Base-by-base conservation (phyloP, 306 rosid genomes). In the Cyclanthera cordifolia region DNA sequence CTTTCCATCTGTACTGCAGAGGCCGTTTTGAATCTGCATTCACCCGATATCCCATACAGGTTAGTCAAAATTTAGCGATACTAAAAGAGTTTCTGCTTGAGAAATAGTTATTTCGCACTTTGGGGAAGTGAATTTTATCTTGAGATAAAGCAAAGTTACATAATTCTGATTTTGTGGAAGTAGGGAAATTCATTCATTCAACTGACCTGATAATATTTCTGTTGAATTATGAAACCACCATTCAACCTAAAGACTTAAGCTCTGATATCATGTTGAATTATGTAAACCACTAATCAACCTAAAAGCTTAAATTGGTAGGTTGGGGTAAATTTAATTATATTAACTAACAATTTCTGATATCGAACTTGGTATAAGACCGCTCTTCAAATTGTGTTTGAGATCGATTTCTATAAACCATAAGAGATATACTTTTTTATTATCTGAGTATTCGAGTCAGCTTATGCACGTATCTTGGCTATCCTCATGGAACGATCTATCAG, bases 21-120 rank as follows among this genome's bases (percentile, higher is more conserved):
- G 99, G 96, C 74, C 96, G 99, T 48, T 93, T 73, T 32, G 95
- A 87, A 82, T 6, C 96, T 43, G 96, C 96, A 77, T 93, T 93
- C 73, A 71, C 75, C 68, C 84, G 19, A 78, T 87, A 58, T 60
- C 90, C 95, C 52, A 77, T 84, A 56, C 85, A 90, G 92, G 96
- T 79, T 70, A n/a, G 76, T 64, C 47, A 32, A 4, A 25, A 25
- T 46, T 55, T 17, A 5, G 41, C 17, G 43, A 13, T 34, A n/a
- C n/a, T 2, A 16, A 37, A 13, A 20, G 12, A 5, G 25, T 3
- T 34, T 70, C 20, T 14, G 53, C 2, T 55, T 5, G 57, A 49
- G 27, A 23, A 46, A 11, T 63, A 20, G 32, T 19, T 16, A 9
- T 59, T 50, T 14, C 30, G 5, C 43, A 7, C 16, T 60, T 28